phyloP scores from a whole-genome alignment of 495 filamentous ascomycete genomes.

The Podospora sp. region DNA sequence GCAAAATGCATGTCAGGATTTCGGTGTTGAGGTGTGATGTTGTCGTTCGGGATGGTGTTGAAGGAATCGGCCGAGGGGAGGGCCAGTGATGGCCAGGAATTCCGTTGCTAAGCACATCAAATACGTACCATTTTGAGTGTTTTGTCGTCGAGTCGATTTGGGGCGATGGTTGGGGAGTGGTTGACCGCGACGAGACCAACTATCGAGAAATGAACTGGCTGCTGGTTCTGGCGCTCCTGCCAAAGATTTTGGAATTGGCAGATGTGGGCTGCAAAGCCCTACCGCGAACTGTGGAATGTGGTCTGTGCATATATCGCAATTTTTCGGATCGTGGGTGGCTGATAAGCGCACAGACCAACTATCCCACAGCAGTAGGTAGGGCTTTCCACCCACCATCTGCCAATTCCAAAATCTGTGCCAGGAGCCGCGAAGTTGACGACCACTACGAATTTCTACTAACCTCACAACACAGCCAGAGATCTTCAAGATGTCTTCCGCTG shows the following conservation, averaged over 20 bases:
- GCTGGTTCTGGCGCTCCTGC: conserved; percentile 33
- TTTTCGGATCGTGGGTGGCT: conserved; percentile 9
- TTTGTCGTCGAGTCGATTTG: conserved; percentile 37
- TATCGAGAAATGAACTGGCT: conserved; percentile 32
- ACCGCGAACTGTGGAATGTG: conserved; percentile 22
- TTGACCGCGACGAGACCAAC: conserved; percentile 37
- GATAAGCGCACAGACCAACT: background rate
- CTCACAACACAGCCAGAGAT: conserved; percentile 46
- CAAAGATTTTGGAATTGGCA: conserved; percentile 41
- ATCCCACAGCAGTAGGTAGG: background rate
- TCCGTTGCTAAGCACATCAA: background rate
- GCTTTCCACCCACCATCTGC: background rate
- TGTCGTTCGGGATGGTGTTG: conserved; percentile 3
- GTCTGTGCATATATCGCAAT: conserved; percentile 27
- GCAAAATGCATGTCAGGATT: conserved; percentile 24
- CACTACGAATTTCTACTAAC: conserved; percentile 42
- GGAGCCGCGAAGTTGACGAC: conserved; percentile 40
- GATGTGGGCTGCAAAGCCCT: conserved; percentile 42
- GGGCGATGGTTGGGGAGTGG: conserved; percentile 36
- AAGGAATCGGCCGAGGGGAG: conserved; percentile 18
- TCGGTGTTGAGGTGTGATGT: conserved; percentile 6
- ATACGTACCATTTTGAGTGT: conserved; percentile 37
- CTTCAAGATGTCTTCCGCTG: conserved; percentile 66
- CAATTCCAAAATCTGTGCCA: conserved; percentile 43
- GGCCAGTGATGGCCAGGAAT: background rate